phyloP scores from a whole-genome alignment of 2,329 filamentous ascomycete species.

The Ceratocystis eucalypticola region DNA sequence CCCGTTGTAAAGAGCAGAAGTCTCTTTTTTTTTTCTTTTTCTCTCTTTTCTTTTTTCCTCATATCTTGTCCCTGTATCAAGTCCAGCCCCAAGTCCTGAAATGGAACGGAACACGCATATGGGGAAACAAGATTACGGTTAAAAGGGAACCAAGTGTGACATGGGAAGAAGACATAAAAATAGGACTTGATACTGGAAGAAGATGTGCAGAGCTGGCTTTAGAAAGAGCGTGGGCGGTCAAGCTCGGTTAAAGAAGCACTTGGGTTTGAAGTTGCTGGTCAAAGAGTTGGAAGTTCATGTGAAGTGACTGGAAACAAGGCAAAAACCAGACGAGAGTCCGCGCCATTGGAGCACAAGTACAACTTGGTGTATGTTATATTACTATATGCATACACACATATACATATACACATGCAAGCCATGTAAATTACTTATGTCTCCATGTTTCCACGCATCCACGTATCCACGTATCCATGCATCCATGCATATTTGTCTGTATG shows the following conservation, averaged over 20 bases:
- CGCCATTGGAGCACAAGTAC: background rate
- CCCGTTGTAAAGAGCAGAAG: background rate
- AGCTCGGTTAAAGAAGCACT: background rate
- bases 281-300: background rate
- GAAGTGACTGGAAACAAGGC: background rate
- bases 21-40: too few species aligned
- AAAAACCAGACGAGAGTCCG: background rate
- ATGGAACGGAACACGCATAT: background rate
- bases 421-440: background rate
- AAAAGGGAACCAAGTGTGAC: background rate
- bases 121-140: background rate
- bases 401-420: background rate
- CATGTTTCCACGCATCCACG: too few species aligned
- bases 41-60: too few species aligned
- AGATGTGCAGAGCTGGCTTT: background rate
- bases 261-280: background rate
- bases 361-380: background rate
- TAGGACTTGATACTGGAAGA: background rate
- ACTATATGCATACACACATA: background rate
- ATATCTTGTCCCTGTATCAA: conserved; percentile 1
- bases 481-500: too few species aligned
- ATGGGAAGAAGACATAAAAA: background rate
- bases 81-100: background rate
- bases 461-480: too few species aligned
- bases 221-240: background rate